These are phyloP conservation scores for Colletotrichum sp. DNA, from an alignment of 2,329 filamentous ascomycete species.

Conservation along the genomic window DNA sequence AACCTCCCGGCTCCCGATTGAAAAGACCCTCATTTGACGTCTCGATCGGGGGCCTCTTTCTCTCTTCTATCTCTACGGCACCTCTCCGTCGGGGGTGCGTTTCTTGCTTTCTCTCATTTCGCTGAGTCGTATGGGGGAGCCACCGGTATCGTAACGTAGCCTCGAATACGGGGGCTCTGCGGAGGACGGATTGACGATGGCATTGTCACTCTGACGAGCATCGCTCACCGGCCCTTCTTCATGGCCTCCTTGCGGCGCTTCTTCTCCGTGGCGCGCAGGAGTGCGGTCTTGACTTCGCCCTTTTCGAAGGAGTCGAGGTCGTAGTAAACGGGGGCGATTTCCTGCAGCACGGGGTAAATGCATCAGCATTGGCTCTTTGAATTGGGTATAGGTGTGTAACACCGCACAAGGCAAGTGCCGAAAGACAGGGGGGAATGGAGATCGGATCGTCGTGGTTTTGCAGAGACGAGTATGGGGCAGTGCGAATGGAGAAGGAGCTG, in stretches of 20 bases:
- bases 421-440: background rate
- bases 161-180: background rate
- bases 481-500: background rate
- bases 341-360: slow-evolving; percentile 51
- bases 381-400: background rate
- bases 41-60: background rate
- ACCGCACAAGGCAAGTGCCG: background rate
- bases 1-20: background rate
- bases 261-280: slow-evolving; percentile 64
- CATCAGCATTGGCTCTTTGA: background rate
- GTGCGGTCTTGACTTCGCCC: slow-evolving; percentile 79
- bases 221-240: slow-evolving; percentile 49
- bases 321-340: slow-evolving; percentile 94
- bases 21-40: background rate
- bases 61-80: background rate
- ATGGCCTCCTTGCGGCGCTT: slow-evolving; percentile 64
- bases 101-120: background rate
- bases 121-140: background rate
- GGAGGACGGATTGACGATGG: background rate
- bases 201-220: background rate
- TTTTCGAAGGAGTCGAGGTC: slow-evolving; percentile 83
- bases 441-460: background rate
- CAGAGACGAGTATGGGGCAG: background rate
- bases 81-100: background rate
- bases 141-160: background rate